Conservation (phyloP, 306 rosid genomes). For the Luffa aegyptiaca region DNA sequence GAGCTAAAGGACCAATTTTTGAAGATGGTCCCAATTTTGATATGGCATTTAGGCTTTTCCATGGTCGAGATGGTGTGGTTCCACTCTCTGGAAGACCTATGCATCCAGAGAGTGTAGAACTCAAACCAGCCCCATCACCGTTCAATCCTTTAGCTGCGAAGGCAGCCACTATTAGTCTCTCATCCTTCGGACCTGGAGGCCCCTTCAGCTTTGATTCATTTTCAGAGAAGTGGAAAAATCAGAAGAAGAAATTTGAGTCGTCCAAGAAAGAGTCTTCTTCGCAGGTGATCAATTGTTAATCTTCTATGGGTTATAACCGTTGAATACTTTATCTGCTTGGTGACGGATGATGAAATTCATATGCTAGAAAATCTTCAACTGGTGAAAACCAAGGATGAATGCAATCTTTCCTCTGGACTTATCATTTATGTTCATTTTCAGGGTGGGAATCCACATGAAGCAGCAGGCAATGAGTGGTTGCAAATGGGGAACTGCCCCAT, state of each 20-base stretch:
- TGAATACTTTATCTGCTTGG: neutral
- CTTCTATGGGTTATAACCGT: neutral
- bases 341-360: neutral
- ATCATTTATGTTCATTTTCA: constrained; percentile 23
- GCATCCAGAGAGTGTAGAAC: constrained; percentile 37
- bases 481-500: constrained; percentile 82
- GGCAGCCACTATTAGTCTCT: constrained; percentile 95
- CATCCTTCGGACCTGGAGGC: constrained; percentile 90
- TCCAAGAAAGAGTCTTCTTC: constrained; percentile 67
- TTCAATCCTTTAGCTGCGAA: constrained; percentile 95
- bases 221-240: constrained; percentile 65
- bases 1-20: constrained; percentile 90
- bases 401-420: neutral
- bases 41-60: constrained; percentile 87
- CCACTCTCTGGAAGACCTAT: constrained; percentile 67
- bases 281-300: constrained; percentile 23
- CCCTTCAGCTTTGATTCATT: constrained; percentile 80
- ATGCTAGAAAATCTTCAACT: neutral
- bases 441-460: constrained; percentile 73
- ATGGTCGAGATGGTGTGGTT: constrained; percentile 90
- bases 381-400: neutral
- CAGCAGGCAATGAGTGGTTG: constrained; percentile 76
- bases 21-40: constrained; percentile 98
- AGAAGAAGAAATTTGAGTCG: constrained; percentile 60
- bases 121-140: constrained; percentile 35